Conservation (phyloP, 495 filamentous ascomycete species). For the Poronia punctata region DNA sequence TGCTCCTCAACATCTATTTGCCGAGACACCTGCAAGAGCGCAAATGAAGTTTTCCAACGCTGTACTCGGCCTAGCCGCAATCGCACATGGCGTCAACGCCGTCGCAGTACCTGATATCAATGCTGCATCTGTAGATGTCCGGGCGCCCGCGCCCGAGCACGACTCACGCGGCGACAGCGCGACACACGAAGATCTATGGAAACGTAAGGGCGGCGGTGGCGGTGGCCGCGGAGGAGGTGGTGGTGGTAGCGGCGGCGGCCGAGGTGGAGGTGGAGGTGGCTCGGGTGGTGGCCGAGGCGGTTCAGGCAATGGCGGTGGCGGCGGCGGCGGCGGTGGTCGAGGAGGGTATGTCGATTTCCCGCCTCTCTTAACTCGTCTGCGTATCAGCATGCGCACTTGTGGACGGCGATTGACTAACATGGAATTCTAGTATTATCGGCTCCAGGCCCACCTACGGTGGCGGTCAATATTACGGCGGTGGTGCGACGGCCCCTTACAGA, state of each 20-base stretch:
- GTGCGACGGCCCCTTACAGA: constrained; percentile 59
- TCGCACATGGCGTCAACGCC: constrained; percentile 13
- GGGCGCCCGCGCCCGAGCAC: constrained; percentile 12
- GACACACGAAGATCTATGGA: constrained; percentile 40
- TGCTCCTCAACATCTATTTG: background rate
- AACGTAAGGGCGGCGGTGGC: constrained; percentile 50
- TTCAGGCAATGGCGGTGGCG: too few relatives aligned
- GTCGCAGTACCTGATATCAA: constrained; percentile 10
- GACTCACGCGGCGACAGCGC: constrained; percentile 16
- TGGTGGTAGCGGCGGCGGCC: constrained; percentile 19
- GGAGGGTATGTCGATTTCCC: constrained; percentile 1
- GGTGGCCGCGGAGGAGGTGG: constrained; percentile 42
- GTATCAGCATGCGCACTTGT: background rate
- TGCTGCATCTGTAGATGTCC: constrained; percentile 14
- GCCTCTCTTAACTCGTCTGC: background rate
- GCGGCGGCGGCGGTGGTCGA: background rate
- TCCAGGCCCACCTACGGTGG: constrained; percentile 57
- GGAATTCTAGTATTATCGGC: constrained; percentile 7
- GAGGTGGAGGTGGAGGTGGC: background rate
- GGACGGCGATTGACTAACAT: constrained; percentile 1
- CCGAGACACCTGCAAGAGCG: background rate
- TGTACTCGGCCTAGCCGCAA: constrained; percentile 15
- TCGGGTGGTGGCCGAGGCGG: background rate
- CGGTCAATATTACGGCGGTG: constrained; percentile 72
- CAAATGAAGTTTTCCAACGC: constrained; percentile 21